These are phyloP conservation scores for Candida sakaeoensis DNA, from an alignment of 805 yeast species.

Conservation along the genomic window DNA sequence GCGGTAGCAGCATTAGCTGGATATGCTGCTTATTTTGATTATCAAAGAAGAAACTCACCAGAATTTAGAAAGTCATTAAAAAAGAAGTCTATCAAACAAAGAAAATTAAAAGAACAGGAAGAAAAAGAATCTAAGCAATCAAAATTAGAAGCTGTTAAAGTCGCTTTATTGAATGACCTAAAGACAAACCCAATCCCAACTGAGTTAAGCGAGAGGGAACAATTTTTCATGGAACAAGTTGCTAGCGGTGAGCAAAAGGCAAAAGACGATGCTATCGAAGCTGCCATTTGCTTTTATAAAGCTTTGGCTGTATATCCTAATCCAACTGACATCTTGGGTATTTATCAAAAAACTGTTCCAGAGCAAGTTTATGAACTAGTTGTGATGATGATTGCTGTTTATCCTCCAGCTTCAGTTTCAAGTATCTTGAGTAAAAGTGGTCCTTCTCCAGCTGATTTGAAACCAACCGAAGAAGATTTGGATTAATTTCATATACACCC, in stretches of 20 bases:
- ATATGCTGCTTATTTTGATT: slow-evolving; percentile 88
- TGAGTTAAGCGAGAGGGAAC: slow-evolving; percentile 66
- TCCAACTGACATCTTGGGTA: slow-evolving; percentile 86
- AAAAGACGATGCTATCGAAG: slow-evolving; percentile 60
- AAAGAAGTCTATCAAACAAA: slow-evolving; percentile 59
- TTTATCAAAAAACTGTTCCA: slow-evolving; percentile 86
- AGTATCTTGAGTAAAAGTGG: slow-evolving; percentile 50
- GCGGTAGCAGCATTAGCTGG: slow-evolving; percentile 58
- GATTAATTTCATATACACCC: slow-evolving; percentile 23
- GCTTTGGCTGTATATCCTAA: slow-evolving; percentile 91
- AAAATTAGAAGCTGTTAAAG: slow-evolving; percentile 57
- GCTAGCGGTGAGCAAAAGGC: slow-evolving; percentile 82
- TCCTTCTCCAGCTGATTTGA: slow-evolving; percentile 15
- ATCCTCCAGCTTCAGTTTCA: slow-evolving; percentile 81
- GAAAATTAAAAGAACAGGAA: slow-evolving; percentile 30
- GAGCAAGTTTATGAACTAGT: slow-evolving; percentile 77
- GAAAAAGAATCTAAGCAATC: slow-evolving; percentile 45
- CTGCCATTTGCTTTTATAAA: slow-evolving; percentile 90
- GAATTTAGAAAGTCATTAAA: slow-evolving; percentile 77
- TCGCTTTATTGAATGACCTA: slow-evolving; percentile 61
- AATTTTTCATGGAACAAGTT: slow-evolving; percentile 77
- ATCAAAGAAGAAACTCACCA: slow-evolving; percentile 77
- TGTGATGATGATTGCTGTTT: slow-evolving; percentile 83
- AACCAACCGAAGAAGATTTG: slow-evolving; percentile 32
- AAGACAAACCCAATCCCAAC: slow-evolving; percentile 71